Evolutionary conservation across 2,329 filamentous ascomycete genomes (phyloP).

Genomic region (Fusarium piperis): DNA sequence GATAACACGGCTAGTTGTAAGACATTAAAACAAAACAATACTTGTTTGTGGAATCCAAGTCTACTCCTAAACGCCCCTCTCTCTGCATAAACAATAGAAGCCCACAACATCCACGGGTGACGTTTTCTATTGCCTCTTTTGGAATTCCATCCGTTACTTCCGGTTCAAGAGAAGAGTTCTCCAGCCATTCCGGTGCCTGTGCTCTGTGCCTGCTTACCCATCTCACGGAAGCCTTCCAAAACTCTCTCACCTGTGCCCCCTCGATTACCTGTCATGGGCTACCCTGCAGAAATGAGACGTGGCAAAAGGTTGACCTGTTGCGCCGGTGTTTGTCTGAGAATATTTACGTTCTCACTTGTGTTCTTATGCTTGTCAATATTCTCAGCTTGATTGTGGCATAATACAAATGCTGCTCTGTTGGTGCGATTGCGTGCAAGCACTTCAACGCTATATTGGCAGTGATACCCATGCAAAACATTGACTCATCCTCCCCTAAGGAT

Average conservation of each 20-base stretch:
- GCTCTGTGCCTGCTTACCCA: background rate
- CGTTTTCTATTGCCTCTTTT: background rate
- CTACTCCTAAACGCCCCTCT: background rate
- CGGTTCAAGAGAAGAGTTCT: background rate
- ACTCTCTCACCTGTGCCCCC: background rate
- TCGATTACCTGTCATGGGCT: background rate
- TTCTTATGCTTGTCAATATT: background rate
- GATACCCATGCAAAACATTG: background rate
- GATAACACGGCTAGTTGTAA: background rate
- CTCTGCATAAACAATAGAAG: background rate
- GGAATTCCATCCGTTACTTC: background rate
- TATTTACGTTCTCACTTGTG: background rate
- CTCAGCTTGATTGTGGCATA: background rate
- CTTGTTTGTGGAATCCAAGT: background rate
- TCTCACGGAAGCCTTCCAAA: background rate
- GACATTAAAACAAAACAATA: background rate
- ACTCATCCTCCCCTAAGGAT: background rate
- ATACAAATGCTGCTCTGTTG: background rate
- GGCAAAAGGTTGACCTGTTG: background rate
- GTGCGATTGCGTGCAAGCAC: background rate
- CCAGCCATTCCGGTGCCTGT: background rate
- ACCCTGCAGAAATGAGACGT: background rate
- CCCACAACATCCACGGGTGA: background rate
- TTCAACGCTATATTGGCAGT: background rate
- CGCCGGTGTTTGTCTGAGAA: background rate